A percentile compares a stretch with the other conserved stretches of the same genome.
These are phyloP conservation scores for Ogataea pilisensis DNA, from an alignment of 805 yeast species.

Conservation along the genomic window DNA sequence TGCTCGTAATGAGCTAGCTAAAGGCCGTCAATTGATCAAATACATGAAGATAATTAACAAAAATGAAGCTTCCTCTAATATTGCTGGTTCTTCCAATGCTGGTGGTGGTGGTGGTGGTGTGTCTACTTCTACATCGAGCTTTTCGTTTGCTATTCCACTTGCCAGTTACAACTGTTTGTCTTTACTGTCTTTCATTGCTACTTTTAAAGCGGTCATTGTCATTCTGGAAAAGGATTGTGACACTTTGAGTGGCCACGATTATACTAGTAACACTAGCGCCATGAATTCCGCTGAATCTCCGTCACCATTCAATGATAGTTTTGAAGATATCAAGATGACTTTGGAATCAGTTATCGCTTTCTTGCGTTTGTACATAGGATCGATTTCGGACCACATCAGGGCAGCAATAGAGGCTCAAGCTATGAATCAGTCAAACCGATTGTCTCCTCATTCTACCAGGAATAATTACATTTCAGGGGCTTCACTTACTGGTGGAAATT, in stretches of 20 bases:
- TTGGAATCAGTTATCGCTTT: conserved; percentile 22
- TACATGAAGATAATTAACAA: conserved; percentile 18
- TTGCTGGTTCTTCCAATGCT: neutral
- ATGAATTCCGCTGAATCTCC: no score
- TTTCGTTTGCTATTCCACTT: neutral
- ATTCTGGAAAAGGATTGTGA: conserved; percentile 20
- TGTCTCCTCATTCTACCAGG: neutral
- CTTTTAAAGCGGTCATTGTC: conserved; percentile 21
- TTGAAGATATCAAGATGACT: conserved; percentile 10
- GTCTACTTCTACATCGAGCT: neutral
- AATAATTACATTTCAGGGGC: neutral
- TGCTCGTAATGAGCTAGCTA: conserved; percentile 14
- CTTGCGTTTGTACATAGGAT: conserved; percentile 23
- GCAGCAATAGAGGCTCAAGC: neutral
- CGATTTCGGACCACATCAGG: conserved; percentile 5
- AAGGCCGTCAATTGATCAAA: conserved; percentile 23
- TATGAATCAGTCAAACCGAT: neutral
- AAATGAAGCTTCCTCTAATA: neutral
- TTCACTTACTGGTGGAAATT: neutral
- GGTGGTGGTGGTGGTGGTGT: neutral
- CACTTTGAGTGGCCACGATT: neutral
- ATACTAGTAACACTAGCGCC: neutral
- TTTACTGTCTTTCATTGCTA: conserved; percentile 26
- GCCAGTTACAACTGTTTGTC: conserved; percentile 21
- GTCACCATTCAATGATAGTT: no score